These are phyloP conservation scores for Strobilomyces echinocephalus DNA, from an alignment of 768 basidiomycete species.

Conservation along the genomic window DNA sequence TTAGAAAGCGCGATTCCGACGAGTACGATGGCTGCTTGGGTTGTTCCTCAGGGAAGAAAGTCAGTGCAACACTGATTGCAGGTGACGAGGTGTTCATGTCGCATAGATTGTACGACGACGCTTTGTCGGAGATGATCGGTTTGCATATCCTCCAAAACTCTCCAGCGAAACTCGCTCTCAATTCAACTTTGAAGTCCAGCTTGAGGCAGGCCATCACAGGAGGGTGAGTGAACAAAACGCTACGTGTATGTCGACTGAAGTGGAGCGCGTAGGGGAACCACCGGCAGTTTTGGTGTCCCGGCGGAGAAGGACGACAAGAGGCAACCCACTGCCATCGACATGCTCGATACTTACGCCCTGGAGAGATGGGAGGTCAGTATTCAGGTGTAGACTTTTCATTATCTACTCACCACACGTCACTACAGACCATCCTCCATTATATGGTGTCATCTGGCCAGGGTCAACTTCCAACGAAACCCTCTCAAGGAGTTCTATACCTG, in stretches of 20 bases:
- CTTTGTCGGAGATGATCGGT: conserved; percentile 56
- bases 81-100: not conserved
- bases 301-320: conserved; percentile 61
- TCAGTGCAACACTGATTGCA: conserved; percentile 29
- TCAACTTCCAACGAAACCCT: conserved; percentile 70
- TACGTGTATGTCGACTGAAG: conserved; percentile 6
- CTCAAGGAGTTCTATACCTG: conserved; percentile 77
- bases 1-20: conserved; percentile 67
- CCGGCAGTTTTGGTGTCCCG: conserved; percentile 80
- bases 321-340: conserved; percentile 48
- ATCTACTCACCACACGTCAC: not conserved
- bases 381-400: not conserved
- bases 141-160: conserved; percentile 68
- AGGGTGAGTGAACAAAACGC: conserved; percentile 51
- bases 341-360: conserved; percentile 75
- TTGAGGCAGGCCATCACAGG: conserved; percentile 83
- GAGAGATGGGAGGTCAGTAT: conserved; percentile 83
- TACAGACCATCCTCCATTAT: conserved; percentile 90
- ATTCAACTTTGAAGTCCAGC: conserved; percentile 70
- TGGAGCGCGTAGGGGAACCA: conserved; percentile 51
- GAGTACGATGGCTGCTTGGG: conserved; percentile 74
- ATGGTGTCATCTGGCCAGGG: conserved; percentile 93
- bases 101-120: conserved; percentile 64
- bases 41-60: conserved; percentile 69
- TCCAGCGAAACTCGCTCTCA: conserved; percentile 60